Conservation (phyloP, 345 rosid genomes). For the Turnera subulata region DNA sequence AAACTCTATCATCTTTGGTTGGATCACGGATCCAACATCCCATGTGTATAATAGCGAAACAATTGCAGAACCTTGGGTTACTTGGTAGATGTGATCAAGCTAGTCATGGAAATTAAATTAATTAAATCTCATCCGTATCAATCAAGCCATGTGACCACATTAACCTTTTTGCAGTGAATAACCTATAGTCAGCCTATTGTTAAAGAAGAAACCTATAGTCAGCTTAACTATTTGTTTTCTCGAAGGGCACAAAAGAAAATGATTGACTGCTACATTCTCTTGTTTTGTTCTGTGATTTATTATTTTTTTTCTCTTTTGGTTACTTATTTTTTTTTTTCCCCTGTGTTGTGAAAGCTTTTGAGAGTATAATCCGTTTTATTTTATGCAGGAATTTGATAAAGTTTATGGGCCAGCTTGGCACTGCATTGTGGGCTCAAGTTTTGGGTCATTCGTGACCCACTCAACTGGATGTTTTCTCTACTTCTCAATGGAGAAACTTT, state of each 20-base stretch:
- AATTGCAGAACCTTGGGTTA: constrained; percentile 6
- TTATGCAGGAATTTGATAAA: constrained; percentile 80
- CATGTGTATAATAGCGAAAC: constrained; percentile 27
- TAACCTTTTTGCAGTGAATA: not conserved
- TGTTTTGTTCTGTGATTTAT: too few species aligned
- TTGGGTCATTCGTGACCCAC: constrained; percentile 85
- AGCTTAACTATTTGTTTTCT: constrained; percentile 17
- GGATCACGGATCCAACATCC: constrained; percentile 20
- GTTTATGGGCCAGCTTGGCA: constrained; percentile 96
- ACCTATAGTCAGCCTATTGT: not conserved
- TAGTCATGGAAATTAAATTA: constrained; percentile 7
- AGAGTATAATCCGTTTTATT: too few species aligned
- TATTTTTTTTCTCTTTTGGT: too few species aligned
- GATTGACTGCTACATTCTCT: too few species aligned
- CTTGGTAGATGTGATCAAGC: not conserved
- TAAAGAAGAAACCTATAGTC: too few species aligned
- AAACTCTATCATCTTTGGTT: not conserved
- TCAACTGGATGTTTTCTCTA: constrained; percentile 80
- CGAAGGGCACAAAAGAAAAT: not conserved
- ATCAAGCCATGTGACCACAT: constrained; percentile 31
- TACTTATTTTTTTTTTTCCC: too few species aligned
- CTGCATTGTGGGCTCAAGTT: constrained; percentile 83
- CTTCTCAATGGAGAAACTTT: constrained; percentile 72
- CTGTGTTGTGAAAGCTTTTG: too few species aligned
- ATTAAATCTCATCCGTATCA: constrained; percentile 3